phyloP scores from a whole-genome alignment of 495 filamentous ascomycete genomes.

The Aspergillus sclerotioniger region DNA sequence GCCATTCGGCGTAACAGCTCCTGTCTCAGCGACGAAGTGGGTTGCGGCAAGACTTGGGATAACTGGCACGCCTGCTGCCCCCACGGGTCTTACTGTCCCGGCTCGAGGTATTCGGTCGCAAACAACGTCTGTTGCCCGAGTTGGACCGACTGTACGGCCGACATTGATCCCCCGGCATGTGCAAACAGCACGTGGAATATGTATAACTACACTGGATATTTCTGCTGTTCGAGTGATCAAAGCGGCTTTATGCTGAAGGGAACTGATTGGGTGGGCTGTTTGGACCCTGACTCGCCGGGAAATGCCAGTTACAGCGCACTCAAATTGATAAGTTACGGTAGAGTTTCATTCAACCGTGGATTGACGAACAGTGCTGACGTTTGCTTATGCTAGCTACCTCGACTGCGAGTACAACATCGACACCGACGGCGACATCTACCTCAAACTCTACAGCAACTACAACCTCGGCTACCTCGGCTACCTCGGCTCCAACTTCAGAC shows the following conservation, averaged over 20 bases:
- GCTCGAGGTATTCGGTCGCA: neutral
- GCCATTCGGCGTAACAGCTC: conserved; percentile 19
- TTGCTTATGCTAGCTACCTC: neutral
- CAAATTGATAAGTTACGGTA: neutral
- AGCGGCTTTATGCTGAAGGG: conserved; percentile 12
- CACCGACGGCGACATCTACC: neutral
- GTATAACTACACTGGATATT: conserved; percentile 17
- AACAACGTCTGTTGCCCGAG: conserved; percentile 22
- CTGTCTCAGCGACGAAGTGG: conserved; percentile 14
- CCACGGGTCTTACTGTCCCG: conserved; percentile 10
- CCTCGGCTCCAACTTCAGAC: neutral
- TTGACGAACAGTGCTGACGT: neutral
- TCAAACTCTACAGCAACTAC: neutral
- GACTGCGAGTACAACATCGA: neutral
- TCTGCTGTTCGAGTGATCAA: conserved; percentile 13
- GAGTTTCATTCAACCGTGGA: neutral
- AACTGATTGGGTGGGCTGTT: conserved; percentile 9
- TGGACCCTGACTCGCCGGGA: neutral
- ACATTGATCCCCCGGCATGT: conserved; percentile 12
- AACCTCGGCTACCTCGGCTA: neutral
- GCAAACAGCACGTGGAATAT: conserved; percentile 7
- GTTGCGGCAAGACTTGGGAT: conserved; percentile 18
- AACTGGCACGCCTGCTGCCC: conserved; percentile 20
- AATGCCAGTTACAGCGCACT: conserved; percentile 6
- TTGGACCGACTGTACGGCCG: conserved; percentile 9